Conservation (phyloP, 2,329 filamentous ascomycete genomes). For the Talaromyces sp. region DNA sequence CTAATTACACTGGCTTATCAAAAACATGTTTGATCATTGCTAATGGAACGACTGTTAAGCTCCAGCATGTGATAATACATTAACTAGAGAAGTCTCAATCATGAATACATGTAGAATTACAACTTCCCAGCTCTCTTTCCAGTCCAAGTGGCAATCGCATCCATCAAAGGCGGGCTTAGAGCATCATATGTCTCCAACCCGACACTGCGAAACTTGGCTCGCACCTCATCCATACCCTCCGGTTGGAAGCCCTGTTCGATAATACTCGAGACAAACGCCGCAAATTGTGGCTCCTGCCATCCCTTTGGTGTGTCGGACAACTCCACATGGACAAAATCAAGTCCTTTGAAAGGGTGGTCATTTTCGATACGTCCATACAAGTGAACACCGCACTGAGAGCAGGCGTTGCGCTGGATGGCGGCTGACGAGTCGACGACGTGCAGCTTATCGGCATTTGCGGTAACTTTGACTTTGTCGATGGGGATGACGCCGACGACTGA, state of each 20-base stretch:
- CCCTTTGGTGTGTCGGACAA: conserved; percentile 52
- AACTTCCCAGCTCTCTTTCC: conserved; percentile 44
- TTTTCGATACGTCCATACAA: conserved; percentile 62
- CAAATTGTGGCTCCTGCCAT: conserved; percentile 70
- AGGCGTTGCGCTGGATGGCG: conserved; percentile 58
- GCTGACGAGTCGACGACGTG: conserved; percentile 52
- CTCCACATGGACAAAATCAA: conserved; percentile 67
- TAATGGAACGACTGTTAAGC: neutral
- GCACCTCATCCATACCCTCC: conserved; percentile 51
- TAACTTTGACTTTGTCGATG: conserved; percentile 50
- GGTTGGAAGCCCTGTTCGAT: conserved; percentile 64
- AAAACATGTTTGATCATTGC: neutral
- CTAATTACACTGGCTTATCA: neutral
- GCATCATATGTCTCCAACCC: conserved; percentile 62
- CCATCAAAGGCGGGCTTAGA: conserved; percentile 60
- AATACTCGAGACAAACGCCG: conserved; percentile 63
- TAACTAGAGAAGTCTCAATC: neutral
- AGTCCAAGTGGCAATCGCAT: conserved; percentile 54
- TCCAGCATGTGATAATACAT: neutral
- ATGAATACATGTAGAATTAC: conserved; percentile 9
- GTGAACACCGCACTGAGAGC: conserved; percentile 58
- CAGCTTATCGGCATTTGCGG: conserved; percentile 57
- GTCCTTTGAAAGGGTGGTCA: conserved; percentile 62
- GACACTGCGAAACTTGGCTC: conserved; percentile 48
- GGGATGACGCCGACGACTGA: conserved; percentile 60